Base-by-base conservation (phyloP, 441 rosid genomes). In the Gossypium davidsonii region DNA sequence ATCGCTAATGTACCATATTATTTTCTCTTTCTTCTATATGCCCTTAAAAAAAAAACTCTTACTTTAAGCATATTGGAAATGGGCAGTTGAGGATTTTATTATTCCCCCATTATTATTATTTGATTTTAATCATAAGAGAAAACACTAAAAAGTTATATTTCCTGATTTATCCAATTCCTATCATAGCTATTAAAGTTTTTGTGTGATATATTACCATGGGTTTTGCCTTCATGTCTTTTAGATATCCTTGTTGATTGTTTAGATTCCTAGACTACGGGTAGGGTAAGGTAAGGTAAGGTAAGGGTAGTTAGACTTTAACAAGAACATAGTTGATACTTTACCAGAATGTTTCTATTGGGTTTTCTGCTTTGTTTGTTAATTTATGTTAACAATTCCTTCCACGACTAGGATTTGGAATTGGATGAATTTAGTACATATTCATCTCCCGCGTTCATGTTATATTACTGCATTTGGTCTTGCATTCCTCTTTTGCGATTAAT, bases 361-460 rank as follows among this genome's bases (percentile, higher is more conserved):
- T 74, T 63, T 4, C 48, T 26, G 23, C 20, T 67, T 77, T 67
- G 65, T 60, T 72, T 72, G 73, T 67, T 67, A 1, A 44, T 73
- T 25, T 66, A 31, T 21, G 73, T 49, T 49, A n/a, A 64, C 23
- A 20, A 49, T 76, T 42, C 75, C 56, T 20, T 71, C 7, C 8
- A 21, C 9, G 65, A 17, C 3, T 15, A 44, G 44, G 25, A 56
- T 39, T n/a, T 11, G 62, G 23, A 64, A 58, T 49, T n/a, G 51
- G 34, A 46, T 18, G n/a, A 76, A 51, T 70, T 56, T 48, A 6
- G 59, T 46, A 63, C 67, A 23, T 1, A 25, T 73, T 21, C 59
- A 4, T 44, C 53, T 37, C 11, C 12, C 11, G 10, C 5, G 11
- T 15, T n/a, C 34, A 44, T 44, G 49, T 64, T 64, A 42, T 44